Conservation (phyloP, 2,329 filamentous ascomycete species). For the Atkinsonella hypoxylon region DNA sequence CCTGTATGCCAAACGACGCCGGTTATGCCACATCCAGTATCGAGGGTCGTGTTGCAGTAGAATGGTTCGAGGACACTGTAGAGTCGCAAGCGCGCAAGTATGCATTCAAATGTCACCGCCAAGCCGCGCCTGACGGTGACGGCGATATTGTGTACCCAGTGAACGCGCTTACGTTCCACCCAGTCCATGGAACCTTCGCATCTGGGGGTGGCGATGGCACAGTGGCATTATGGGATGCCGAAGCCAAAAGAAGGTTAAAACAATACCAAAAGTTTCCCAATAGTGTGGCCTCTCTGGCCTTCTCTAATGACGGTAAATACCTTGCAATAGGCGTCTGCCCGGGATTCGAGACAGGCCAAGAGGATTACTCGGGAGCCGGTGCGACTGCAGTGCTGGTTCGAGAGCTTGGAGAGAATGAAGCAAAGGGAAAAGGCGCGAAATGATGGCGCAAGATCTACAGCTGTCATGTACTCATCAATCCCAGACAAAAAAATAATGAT, state of each 20-base stretch:
- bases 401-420: constrained; percentile 77
- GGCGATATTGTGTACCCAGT: constrained; percentile 83
- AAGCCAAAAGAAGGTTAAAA: constrained; percentile 78
- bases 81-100: constrained; percentile 90
- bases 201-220: constrained; percentile 83
- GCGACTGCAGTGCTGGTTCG: constrained; percentile 68
- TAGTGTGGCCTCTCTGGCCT: constrained; percentile 65
- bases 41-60: constrained; percentile 88
- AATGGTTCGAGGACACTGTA: constrained; percentile 88
- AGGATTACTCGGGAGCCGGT: constrained; percentile 62
- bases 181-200: constrained; percentile 71
- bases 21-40: constrained; percentile 90
- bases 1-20: constrained; percentile 92
- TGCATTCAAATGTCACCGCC: constrained; percentile 96
- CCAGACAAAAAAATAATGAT: neutral
- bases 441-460: constrained; percentile 19
- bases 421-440: constrained; percentile 71
- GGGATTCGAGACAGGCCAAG: constrained; percentile 77
- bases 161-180: constrained; percentile 82
- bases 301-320: constrained; percentile 64
- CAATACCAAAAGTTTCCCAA: constrained; percentile 79
- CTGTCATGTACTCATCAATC: neutral
- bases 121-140: constrained; percentile 49
- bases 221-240: constrained; percentile 86
- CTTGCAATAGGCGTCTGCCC: constrained; percentile 74